phyloP scores from a whole-genome alignment of 192 early-diverging fungal species.

The Physocladia obscura region DNA sequence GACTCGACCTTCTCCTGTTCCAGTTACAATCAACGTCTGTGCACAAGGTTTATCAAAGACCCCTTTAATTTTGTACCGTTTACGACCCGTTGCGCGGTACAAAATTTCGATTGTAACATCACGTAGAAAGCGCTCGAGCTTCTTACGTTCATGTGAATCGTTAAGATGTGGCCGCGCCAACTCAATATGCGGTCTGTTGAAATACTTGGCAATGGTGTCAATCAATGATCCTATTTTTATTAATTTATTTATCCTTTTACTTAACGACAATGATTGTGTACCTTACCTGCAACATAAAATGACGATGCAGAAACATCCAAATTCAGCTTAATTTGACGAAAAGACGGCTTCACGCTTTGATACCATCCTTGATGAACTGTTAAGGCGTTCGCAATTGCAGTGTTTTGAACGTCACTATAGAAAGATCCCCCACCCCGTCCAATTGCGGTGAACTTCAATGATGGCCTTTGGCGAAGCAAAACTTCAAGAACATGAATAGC shows the following conservation, averaged over 20 bases:
- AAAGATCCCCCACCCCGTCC: slow-evolving; percentile 25
- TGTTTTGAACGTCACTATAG: slow-evolving; percentile 17
- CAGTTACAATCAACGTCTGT: slow-evolving; percentile 25
- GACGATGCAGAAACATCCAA: slow-evolving; percentile 33
- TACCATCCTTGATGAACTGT: slow-evolving; percentile 36
- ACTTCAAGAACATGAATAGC: slow-evolving; percentile 26
- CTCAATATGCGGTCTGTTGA: slow-evolving; percentile 13
- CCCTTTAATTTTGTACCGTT: slow-evolving; percentile 27
- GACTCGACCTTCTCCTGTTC: neutral
- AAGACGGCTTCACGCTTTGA: slow-evolving; percentile 32
- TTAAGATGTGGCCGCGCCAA: neutral
- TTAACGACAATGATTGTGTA: neutral
- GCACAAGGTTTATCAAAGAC: slow-evolving; percentile 11
- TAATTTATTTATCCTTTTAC: neutral
- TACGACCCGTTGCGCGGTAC: slow-evolving; percentile 25
- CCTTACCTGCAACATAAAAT: slow-evolving; percentile 32
- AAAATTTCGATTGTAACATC: slow-evolving; percentile 24
- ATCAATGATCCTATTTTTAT: slow-evolving; percentile 15
- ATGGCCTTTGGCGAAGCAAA: slow-evolving; percentile 18
- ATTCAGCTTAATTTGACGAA: slow-evolving; percentile 27
- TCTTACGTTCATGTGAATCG: slow-evolving; percentile 22
- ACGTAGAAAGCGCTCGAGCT: slow-evolving; percentile 19
- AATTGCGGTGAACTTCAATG: slow-evolving; percentile 16
- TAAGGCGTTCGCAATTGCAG: slow-evolving; percentile 24
- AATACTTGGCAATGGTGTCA: slow-evolving; percentile 25